These are phyloP conservation scores for Silene latifolia DNA, from an alignment of 148 eudicot species.

Conservation along the genomic window DNA sequence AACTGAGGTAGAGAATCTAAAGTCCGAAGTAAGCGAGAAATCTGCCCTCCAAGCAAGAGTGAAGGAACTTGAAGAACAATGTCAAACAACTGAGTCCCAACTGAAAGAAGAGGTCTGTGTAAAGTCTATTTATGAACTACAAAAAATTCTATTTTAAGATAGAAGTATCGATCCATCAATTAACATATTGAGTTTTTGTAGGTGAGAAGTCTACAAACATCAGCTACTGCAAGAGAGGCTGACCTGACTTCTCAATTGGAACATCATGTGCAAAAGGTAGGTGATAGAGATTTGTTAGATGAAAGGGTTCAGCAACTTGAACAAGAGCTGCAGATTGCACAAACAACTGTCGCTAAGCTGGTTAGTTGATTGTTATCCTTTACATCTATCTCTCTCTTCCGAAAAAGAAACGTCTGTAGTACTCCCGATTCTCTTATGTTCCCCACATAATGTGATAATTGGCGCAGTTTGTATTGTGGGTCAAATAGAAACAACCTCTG, in stretches of 20 bases:
- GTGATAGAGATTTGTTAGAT: slow-evolving; percentile 25
- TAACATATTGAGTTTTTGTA: slow-evolving; percentile 14
- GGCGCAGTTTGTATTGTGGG: background rate
- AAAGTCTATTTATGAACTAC: background rate
- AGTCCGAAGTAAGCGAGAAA: slow-evolving; percentile 42
- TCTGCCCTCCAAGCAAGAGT: slow-evolving; percentile 35
- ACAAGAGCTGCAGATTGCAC: slow-evolving; percentile 37
- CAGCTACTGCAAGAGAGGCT: slow-evolving; percentile 37
- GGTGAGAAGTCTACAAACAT: slow-evolving; percentile 30
- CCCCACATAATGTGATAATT: background rate
- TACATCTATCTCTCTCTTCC: background rate
- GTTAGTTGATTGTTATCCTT: slow-evolving; percentile 24
- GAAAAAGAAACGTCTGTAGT: background rate
- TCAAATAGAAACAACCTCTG: background rate
- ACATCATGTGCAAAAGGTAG: slow-evolving; percentile 33
- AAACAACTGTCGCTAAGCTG: slow-evolving; percentile 29
- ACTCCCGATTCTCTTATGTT: no score
- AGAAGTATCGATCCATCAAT: background rate
- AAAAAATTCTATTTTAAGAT: background rate
- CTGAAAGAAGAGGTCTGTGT: slow-evolving; percentile 49
- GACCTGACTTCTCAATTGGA: slow-evolving; percentile 36
- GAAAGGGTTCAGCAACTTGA: slow-evolving; percentile 36
- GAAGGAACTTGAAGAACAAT: slow-evolving; percentile 59
- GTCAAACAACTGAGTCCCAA: slow-evolving; percentile 41
- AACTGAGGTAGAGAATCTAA: slow-evolving; percentile 43